Conservation (phyloP, 1,284 basidiomycete genomes). For the Ustilago crameri region DNA sequence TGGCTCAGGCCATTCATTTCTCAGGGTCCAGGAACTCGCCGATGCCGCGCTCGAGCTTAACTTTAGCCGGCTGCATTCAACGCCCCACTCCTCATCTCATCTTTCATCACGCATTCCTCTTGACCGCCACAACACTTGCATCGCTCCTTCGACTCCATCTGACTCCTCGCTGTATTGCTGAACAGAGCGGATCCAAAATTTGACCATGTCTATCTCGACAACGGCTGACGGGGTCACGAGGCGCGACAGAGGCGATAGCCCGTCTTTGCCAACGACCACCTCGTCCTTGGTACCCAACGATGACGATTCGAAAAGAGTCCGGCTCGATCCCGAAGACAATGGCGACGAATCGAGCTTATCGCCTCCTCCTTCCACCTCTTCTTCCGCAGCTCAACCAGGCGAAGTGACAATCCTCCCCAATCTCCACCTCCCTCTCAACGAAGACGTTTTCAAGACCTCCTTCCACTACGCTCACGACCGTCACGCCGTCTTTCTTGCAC, state of each 20-base stretch:
- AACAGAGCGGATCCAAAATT: no score
- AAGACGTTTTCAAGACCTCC: conserved; percentile 30
- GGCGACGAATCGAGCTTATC: not conserved
- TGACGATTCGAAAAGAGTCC: no score
- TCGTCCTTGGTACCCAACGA: no score
- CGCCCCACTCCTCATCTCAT: not conserved
- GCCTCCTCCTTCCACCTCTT: not conserved
- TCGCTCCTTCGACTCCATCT: not conserved
- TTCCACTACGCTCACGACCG: conserved; percentile 41
- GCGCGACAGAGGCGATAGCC: not conserved
- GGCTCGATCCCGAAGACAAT: no score
- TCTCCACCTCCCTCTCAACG: conserved; percentile 41
- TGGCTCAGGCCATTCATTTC: no score
- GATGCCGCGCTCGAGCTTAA: not conserved
- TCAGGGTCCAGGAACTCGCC: not conserved
- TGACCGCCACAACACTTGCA: not conserved
- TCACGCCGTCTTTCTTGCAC: conserved; percentile 25
- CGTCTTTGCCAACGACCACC: not conserved
- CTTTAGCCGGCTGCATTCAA: not conserved
- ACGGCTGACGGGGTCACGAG: not conserved
- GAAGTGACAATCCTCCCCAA: conserved; percentile 34
- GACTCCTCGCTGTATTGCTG: no score
- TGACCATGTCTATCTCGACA: not conserved
- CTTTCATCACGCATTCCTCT: not conserved
- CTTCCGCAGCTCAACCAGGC: conserved; percentile 6